Percentiles rank a stretch among this genome's conserved stretches.
These are phyloP conservation scores for Aspergillus fischeri DNA, from an alignment of 2,329 filamentous ascomycete species.

Conservation along the genomic window DNA sequence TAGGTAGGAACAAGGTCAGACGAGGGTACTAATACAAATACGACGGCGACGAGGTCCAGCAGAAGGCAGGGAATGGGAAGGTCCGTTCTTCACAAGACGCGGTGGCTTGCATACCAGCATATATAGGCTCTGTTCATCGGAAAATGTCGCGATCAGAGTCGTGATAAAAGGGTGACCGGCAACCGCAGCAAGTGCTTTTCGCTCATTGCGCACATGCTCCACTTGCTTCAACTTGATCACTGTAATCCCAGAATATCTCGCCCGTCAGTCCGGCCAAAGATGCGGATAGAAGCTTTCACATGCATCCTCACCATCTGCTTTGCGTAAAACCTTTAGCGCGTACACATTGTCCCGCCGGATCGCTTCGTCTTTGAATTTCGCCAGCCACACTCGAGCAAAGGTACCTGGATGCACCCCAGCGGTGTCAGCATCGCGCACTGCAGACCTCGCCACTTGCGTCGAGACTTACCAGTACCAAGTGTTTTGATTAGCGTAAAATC, in stretches of 20 bases:
- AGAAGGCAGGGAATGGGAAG: not conserved
- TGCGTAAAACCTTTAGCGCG: slow-evolving; percentile 48
- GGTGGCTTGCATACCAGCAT: slow-evolving; percentile 41
- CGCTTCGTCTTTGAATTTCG: slow-evolving; percentile 37
- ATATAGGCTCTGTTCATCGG: slow-evolving; percentile 56
- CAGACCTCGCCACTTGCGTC: slow-evolving; percentile 1
- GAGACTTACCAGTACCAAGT: slow-evolving; percentile 44
- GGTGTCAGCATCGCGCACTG: slow-evolving; percentile 9
- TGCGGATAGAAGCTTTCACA: not conserved
- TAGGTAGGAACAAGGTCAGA: slow-evolving; percentile 28
- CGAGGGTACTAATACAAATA: not conserved
- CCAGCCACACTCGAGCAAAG: slow-evolving; percentile 50
- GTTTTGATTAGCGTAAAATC: slow-evolving; percentile 48
- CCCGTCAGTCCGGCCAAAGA: slow-evolving; percentile 6
- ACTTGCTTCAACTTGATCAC: slow-evolving; percentile 62
- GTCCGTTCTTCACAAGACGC: not conserved
- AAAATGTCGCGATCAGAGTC: slow-evolving; percentile 61
- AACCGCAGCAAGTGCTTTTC: slow-evolving; percentile 59
- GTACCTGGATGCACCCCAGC: slow-evolving; percentile 37
- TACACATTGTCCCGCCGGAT: slow-evolving; percentile 39
- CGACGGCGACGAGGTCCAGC: not conserved
- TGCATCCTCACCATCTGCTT: slow-evolving; percentile 42
- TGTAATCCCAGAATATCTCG: slow-evolving; percentile 17
- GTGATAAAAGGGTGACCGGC: slow-evolving; percentile 65
- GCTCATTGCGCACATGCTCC: slow-evolving; percentile 65